These are phyloP conservation scores for Hondaea fermentalgiana DNA, from an alignment of 108 stramenopile species.

Conservation along the genomic window DNA sequence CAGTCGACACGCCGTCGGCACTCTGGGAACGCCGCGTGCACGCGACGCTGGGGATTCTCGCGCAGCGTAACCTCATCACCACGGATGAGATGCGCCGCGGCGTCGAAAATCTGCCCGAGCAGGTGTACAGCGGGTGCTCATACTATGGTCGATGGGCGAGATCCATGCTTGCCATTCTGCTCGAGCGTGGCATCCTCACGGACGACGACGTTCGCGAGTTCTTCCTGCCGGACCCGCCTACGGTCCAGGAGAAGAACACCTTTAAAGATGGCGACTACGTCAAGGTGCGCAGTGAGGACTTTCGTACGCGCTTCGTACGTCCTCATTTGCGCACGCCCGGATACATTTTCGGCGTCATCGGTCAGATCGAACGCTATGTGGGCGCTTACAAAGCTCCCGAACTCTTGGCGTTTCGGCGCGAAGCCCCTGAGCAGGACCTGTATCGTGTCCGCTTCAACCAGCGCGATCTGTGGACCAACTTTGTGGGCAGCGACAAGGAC, in stretches of 20 bases:
- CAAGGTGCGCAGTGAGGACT: not conserved
- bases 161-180: not conserved
- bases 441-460: not conserved
- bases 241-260: not conserved
- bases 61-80: not conserved
- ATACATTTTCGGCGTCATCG: not conserved
- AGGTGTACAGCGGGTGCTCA: not conserved
- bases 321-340: conserved; percentile 4
- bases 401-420: not conserved
- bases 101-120: conserved; percentile 1
- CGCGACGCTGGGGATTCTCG: not conserved
- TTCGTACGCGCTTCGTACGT: not conserved
- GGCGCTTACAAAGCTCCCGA: not conserved
- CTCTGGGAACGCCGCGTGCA: not conserved
- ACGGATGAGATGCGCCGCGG: not conserved
- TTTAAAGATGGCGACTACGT: not conserved
- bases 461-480: not conserved
- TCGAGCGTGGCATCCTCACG: conserved; percentile 7
- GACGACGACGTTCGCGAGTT: not conserved
- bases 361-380: not conserved
- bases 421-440: not conserved
- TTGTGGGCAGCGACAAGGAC: not conserved
- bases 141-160: not conserved
- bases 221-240: not conserved
- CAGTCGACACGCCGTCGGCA: not conserved